Conservation (phyloP, 345 rosid species). For the Draba incana region DNA sequence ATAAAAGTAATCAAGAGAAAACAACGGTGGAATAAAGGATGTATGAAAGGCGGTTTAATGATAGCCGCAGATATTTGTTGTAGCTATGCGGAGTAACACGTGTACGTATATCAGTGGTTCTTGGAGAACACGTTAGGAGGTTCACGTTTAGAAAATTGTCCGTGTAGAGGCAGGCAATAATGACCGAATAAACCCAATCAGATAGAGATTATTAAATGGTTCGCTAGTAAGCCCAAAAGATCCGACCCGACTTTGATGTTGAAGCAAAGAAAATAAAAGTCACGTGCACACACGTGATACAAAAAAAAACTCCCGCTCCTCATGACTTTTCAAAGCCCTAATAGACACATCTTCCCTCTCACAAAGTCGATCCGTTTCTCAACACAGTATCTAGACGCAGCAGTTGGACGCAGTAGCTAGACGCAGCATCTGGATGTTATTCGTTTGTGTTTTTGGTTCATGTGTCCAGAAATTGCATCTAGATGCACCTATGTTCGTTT, state of each 20-base stretch:
- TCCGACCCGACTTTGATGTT: background rate
- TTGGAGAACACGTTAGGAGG: slow-evolving; percentile 27
- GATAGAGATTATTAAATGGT: slow-evolving; percentile 6
- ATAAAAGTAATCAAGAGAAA: background rate
- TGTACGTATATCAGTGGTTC: background rate
- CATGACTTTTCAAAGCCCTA: slow-evolving; percentile 38
- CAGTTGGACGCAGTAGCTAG: no score
- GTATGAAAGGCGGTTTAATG: background rate
- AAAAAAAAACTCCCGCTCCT: slow-evolving; percentile 34
- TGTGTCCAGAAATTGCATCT: no score
- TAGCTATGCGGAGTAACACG: background rate
- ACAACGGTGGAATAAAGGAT: slow-evolving; percentile 24
- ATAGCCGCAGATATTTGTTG: background rate
- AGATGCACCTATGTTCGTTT: no score
- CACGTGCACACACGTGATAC: slow-evolving; percentile 31
- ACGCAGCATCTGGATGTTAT: no score
- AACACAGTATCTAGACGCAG: no score
- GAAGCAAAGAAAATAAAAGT: background rate
- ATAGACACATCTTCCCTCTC: slow-evolving; percentile 24
- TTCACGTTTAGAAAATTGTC: background rate
- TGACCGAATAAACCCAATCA: background rate
- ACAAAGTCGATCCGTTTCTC: no score
- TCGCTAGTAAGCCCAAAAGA: background rate
- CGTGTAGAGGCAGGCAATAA: no score
- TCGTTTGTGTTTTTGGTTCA: no score